A percentile compares a stretch with the other conserved stretches of the same genome.
phyloP scores from a whole-genome alignment of 1,284 basidiomycete genomes.

The Athelia sp. region DNA sequence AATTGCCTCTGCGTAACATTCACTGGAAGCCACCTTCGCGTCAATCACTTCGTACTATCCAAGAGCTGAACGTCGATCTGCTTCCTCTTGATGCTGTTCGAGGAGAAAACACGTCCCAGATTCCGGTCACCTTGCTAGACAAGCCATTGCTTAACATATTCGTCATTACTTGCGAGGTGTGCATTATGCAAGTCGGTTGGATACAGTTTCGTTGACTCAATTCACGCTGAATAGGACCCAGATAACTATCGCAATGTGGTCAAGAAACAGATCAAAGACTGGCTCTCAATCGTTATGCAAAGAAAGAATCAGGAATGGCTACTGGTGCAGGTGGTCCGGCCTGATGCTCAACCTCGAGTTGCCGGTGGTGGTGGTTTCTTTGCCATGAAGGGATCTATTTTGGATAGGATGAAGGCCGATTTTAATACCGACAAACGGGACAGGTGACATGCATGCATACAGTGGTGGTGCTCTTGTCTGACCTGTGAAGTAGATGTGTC shows the following conservation, averaged over 20 bases:
- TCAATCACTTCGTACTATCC: constrained; percentile 77
- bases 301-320: constrained; percentile 86
- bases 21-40: constrained; percentile 82
- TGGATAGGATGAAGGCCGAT: constrained; percentile 91
- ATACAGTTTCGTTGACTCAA: constrained; percentile 5
- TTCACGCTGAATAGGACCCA: constrained; percentile 42
- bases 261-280: constrained; percentile 87
- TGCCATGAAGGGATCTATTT: constrained; percentile 75
- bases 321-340: constrained; percentile 78
- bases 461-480: constrained; percentile 13
- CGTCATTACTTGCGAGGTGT: constrained; percentile 84
- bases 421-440: constrained; percentile 90
- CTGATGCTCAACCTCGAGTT: constrained; percentile 50
- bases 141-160: constrained; percentile 84
- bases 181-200: constrained; percentile 13
- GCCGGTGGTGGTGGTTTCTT: constrained; percentile 65
- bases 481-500: constrained; percentile 54
- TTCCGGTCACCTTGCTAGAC: constrained; percentile 78
- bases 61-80: constrained; percentile 76
- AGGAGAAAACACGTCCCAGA: constrained; percentile 71
- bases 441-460: constrained; percentile 45
- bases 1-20: constrained; percentile 82
- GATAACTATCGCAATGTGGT: constrained; percentile 78
- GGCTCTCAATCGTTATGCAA: constrained; percentile 69
- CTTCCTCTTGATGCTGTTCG: constrained; percentile 66